A percentile compares a stretch with the other conserved stretches of the same genome.
Conservation (phyloP, 139 green algal species). For the Picochlorum sp. region DNA sequence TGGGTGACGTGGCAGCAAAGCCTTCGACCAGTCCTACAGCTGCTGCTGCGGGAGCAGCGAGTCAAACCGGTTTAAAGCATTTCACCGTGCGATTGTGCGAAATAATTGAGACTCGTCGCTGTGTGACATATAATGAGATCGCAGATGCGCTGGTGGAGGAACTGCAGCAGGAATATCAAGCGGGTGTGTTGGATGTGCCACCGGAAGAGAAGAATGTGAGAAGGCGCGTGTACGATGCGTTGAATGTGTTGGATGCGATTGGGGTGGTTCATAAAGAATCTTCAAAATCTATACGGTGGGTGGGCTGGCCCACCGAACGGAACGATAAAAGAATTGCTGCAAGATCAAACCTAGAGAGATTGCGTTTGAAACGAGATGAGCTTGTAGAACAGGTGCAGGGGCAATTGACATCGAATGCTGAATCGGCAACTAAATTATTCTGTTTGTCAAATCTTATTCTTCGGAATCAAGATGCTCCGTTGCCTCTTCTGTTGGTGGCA, state of each 20-base stretch:
- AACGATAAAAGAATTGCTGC: background rate
- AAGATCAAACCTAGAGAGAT: background rate
- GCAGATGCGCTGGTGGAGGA: slow-evolving; percentile 86
- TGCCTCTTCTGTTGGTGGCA: background rate
- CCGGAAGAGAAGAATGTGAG: slow-evolving; percentile 91
- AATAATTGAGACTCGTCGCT: slow-evolving; percentile 74
- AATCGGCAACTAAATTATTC: slow-evolving; percentile 58
- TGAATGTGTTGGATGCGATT: slow-evolving; percentile 96
- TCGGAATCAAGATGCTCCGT: slow-evolving; percentile 46
- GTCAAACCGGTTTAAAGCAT: slow-evolving; percentile 41
- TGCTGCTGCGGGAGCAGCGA: too few relatives aligned
- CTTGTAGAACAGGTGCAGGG: slow-evolving; percentile 28
- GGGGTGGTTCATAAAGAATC: slow-evolving; percentile 82
- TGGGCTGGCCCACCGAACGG: slow-evolving; percentile 48
- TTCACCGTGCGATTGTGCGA: slow-evolving; percentile 73
- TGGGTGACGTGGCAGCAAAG: slow-evolving; percentile 13
- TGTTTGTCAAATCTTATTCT: slow-evolving; percentile 57
- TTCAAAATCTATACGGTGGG: slow-evolving; percentile 83
- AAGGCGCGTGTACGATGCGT: slow-evolving; percentile 92
- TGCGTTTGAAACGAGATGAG: slow-evolving; percentile 28
- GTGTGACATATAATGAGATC: slow-evolving; percentile 93
- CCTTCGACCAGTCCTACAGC: too few relatives aligned
- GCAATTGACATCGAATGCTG: slow-evolving; percentile 39
- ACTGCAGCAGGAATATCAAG: slow-evolving; percentile 24
- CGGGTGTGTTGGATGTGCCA: slow-evolving; percentile 15